These are phyloP conservation scores for Erysiphe pulchra DNA, from an alignment of 2,329 filamentous ascomycete species.

Conservation along the genomic window DNA sequence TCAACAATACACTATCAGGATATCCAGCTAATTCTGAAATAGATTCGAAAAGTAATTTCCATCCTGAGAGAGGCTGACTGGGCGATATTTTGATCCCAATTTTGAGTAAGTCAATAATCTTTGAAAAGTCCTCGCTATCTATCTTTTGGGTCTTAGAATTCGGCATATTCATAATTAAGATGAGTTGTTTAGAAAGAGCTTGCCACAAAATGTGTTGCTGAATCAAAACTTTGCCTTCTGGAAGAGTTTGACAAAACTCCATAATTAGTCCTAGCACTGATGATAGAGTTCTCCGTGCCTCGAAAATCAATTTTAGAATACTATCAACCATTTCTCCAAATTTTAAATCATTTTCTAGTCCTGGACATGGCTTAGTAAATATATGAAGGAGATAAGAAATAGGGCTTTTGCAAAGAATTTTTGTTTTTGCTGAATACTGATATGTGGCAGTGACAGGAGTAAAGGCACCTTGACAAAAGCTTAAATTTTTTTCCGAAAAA, in stretches of 20 bases:
- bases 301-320: conserved; percentile 33
- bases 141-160: conserved; percentile 11
- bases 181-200: conserved; percentile 10
- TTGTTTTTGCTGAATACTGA: conserved; percentile 4
- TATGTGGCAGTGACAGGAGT: neutral
- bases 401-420: conserved; percentile 27
- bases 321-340: conserved; percentile 16
- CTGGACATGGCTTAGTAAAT: conserved; percentile 15
- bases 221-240: conserved; percentile 8
- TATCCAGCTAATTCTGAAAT: conserved; percentile 36
- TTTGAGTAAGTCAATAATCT: conserved; percentile 40
- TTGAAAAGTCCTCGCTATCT: conserved; percentile 25
- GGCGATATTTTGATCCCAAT: conserved; percentile 23
- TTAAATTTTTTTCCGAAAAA: conserved; percentile 34
- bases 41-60: conserved; percentile 27
- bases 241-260: conserved; percentile 8
- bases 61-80: conserved; percentile 12
- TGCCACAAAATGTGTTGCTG: conserved; percentile 9
- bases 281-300: conserved; percentile 14
- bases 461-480: conserved; percentile 18
- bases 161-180: conserved; percentile 5
- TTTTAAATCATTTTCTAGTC: conserved; percentile 6
- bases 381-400: conserved; percentile 40
- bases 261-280: conserved; percentile 15
- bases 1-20: conserved; percentile 34